phyloP scores from a whole-genome alignment of 2,329 filamentous ascomycete species.

The Fusarium sp. region DNA sequence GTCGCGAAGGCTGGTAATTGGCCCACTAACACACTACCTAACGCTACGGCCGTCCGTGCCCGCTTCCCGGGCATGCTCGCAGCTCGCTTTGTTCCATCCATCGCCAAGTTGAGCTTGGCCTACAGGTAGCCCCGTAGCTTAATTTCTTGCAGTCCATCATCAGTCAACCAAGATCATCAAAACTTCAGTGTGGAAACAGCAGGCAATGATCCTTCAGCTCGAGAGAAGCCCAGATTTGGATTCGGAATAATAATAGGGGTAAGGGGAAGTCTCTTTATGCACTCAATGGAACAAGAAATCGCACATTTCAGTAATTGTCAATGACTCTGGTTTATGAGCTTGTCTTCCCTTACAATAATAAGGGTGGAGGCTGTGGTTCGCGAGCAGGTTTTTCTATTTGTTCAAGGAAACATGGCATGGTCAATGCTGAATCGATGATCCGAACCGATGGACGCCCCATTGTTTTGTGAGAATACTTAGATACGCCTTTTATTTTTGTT shows the following conservation, averaged over 20 bases:
- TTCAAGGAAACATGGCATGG: constrained; percentile 24
- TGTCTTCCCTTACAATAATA: neutral
- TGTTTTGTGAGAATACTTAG: neutral
- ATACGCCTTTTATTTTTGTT: neutral
- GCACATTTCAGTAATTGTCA: neutral
- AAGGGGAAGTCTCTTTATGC: neutral
- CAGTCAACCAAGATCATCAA: neutral
- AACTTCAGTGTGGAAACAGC: neutral
- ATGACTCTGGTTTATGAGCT: neutral
- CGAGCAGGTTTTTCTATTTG: constrained; percentile 26
- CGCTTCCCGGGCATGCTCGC: neutral
- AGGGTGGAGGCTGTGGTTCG: constrained; percentile 12
- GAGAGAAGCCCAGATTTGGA: neutral
- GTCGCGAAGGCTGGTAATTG: constrained; percentile 29
- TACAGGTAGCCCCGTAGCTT: constrained; percentile 5
- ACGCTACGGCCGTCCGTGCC: constrained; percentile 10
- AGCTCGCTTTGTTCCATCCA: neutral
- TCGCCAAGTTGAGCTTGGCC: neutral
- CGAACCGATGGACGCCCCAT: neutral
- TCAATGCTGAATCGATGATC: constrained; percentile 6
- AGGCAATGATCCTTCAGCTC: neutral
- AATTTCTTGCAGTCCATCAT: constrained; percentile 20
- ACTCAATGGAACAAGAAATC: neutral
- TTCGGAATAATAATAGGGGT: neutral
- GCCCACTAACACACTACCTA: constrained; percentile 7